A percentile compares a stretch with the other conserved stretches of the same genome.
Conservation (phyloP, 2,329 filamentous ascomycete species). For the Fusarium austroafricanum region DNA sequence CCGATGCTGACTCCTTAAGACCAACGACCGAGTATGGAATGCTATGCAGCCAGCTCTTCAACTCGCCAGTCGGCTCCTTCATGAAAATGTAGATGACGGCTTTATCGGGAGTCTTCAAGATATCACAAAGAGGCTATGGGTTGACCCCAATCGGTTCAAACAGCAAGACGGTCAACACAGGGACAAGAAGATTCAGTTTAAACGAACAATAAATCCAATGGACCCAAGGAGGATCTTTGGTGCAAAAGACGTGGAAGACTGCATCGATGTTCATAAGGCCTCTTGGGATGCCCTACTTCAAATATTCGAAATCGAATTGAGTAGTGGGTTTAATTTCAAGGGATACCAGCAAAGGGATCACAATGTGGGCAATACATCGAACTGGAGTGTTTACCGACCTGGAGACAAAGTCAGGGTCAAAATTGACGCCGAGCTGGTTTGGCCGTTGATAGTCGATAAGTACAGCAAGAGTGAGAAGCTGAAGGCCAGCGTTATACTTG, state of each 20-base stretch:
- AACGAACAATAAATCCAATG: not conserved
- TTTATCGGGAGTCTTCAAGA: constrained; percentile 42
- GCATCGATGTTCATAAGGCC: not conserved
- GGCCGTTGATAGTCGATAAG: constrained; percentile 39
- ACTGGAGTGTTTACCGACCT: not conserved
- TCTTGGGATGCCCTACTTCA: constrained; percentile 6
- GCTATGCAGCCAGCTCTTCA: constrained; percentile 47
- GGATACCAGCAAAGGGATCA: not conserved
- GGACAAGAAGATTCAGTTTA: constrained; percentile 16
- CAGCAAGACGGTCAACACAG: not conserved
- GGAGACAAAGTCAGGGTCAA: constrained; percentile 3
- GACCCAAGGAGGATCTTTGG: constrained; percentile 3
- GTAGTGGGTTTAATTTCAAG: constrained; percentile 21
- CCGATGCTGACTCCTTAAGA: constrained; percentile 11
- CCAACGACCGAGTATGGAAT: constrained; percentile 46
- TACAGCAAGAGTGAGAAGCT: constrained; percentile 45
- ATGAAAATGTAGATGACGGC: constrained; percentile 27
- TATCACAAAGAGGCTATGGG: constrained; percentile 40
- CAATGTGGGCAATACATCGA: not conserved
- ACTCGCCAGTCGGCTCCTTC: constrained; percentile 43
- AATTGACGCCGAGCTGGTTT: constrained; percentile 40
- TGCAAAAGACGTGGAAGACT: constrained; percentile 9
- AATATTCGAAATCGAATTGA: constrained; percentile 15
- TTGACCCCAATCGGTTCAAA: constrained; percentile 22
- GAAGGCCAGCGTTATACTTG: constrained; percentile 37